Evolutionary conservation across 2,329 filamentous ascomycete species (phyloP).

Genomic region (Neonectria sp.): DNA sequence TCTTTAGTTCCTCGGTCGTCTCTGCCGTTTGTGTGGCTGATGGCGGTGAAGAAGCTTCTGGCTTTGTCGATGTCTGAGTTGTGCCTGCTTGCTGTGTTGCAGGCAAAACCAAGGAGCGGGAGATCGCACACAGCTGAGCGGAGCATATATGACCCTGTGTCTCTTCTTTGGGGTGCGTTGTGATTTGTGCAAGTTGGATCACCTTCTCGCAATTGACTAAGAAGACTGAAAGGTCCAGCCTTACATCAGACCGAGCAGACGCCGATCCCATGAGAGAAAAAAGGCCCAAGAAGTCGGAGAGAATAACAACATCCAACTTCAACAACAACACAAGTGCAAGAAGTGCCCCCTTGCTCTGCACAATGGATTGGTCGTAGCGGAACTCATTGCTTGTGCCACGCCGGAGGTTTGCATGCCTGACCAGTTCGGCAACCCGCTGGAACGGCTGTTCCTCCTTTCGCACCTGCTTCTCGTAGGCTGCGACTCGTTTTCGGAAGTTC

Average conservation of each 20-base stretch:
- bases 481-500: neutral
- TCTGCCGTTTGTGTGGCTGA: too few species aligned
- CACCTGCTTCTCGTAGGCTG: constrained; percentile 47
- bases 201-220: constrained; percentile 43
- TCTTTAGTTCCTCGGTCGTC: neutral
- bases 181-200: constrained; percentile 53
- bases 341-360: constrained; percentile 56
- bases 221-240: neutral
- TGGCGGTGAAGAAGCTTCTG: neutral
- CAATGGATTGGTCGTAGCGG: constrained; percentile 52
- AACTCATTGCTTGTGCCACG: constrained; percentile 46
- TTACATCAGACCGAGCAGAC: neutral
- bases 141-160: constrained; percentile 67
- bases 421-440: constrained; percentile 61
- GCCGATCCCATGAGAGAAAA: neutral
- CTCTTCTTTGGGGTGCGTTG: constrained; percentile 58
- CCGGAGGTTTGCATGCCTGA: constrained; percentile 56
- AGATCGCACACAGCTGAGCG: constrained; percentile 62
- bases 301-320: constrained; percentile 63
- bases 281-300: constrained; percentile 44
- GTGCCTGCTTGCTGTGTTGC: neutral
- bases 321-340: constrained; percentile 62
- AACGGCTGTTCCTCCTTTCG: constrained; percentile 65
- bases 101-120: neutral
- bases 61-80: constrained; percentile 58